Evolutionary conservation across 331 rosid genomes (phyloP), one percentile per base, ranked within the genome.

Genomic region (Erythrophleum ivorense): DNA sequence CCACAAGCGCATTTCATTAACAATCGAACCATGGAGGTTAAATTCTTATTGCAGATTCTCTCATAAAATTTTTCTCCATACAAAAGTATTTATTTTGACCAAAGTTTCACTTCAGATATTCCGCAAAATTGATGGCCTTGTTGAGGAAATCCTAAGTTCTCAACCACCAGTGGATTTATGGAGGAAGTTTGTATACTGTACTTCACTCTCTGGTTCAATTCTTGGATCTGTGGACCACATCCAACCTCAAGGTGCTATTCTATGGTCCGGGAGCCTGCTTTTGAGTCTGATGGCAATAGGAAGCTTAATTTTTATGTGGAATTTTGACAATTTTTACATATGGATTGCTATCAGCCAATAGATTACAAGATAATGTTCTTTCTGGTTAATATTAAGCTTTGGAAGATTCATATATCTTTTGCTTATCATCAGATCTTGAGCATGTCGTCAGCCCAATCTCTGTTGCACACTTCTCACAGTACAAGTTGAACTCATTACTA

Each of bases 151-250:
- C 78, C 99, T 91, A 83, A 86, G 87, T 81, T 89, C 92, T 81
- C 97, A 93, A 84, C 97, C 99, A 36, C 97, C 99, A 18, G 94
- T 95, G 33, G 93, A 95, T 66, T 88, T 92, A 78, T 95, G 99
- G 99, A 88, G 98, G 78, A 93, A 93, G 89, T 93, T 95, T 79
- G 82, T 93, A 83, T 95, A 93, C 84, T 95, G 98, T 80, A 93
- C 97, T 86, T 92, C 97, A 5, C 97, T 95, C 63, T 87, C 85
- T 77, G 97, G 98, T 84, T 84, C 98, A 80, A 75, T 89, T 88
- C 97, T 95, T 55, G 97, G 99, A 63, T 89, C 97, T 31, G 99
- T 92, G 50, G 99, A 95, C 80, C 99, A 95, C 88, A 90, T 95
- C 79, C 91, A 89, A 86, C 97, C 97, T 83, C 91, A 93, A 95